These are phyloP conservation scores for Metschnikowia bowlesiae DNA, from an alignment of 805 yeast species.

Conservation along the genomic window DNA sequence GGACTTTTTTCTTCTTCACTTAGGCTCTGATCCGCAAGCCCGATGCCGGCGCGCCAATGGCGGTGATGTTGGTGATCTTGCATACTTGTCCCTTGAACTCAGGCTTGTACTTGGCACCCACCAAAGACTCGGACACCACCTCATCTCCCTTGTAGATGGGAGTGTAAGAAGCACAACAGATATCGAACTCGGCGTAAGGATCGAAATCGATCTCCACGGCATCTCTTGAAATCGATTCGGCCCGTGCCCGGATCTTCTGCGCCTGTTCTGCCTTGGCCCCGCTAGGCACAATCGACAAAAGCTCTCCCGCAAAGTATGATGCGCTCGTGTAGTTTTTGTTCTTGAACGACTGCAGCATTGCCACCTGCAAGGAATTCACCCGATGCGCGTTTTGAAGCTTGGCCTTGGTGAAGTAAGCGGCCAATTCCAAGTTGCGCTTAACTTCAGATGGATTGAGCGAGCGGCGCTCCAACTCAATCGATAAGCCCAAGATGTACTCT, in stretches of 20 bases:
- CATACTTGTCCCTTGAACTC: constrained; percentile 77
- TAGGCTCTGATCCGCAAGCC: constrained; percentile 62
- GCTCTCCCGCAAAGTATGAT: constrained; percentile 82
- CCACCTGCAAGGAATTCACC: constrained; percentile 86
- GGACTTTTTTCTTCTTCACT: background rate
- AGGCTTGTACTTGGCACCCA: constrained; percentile 82
- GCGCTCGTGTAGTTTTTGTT: constrained; percentile 86
- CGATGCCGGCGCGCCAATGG: constrained; percentile 87
- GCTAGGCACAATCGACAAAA: constrained; percentile 59
- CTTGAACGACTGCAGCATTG: constrained; percentile 89
- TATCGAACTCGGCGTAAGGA: constrained; percentile 84
- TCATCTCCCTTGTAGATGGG: constrained; percentile 83
- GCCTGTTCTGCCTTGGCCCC: constrained; percentile 91
- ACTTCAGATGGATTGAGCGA: constrained; percentile 63
- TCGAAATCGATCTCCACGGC: constrained; percentile 89
- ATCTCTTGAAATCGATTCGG: constrained; percentile 79
- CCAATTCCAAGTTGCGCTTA: constrained; percentile 87
- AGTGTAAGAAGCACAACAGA: constrained; percentile 81
- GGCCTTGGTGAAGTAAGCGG: constrained; percentile 90
- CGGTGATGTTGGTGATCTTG: constrained; percentile 67
- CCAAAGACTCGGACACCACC: constrained; percentile 69
- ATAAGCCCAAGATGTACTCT: constrained; percentile 87
- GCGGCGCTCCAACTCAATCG: constrained; percentile 89
- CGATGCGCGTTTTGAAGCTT: constrained; percentile 79
- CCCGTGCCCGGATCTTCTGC: constrained; percentile 68